Percentiles rank a stretch among this genome's conserved stretches.
phyloP scores from a whole-genome alignment of 1,284 basidiomycete genomes.

The Macrocybe sp. region DNA sequence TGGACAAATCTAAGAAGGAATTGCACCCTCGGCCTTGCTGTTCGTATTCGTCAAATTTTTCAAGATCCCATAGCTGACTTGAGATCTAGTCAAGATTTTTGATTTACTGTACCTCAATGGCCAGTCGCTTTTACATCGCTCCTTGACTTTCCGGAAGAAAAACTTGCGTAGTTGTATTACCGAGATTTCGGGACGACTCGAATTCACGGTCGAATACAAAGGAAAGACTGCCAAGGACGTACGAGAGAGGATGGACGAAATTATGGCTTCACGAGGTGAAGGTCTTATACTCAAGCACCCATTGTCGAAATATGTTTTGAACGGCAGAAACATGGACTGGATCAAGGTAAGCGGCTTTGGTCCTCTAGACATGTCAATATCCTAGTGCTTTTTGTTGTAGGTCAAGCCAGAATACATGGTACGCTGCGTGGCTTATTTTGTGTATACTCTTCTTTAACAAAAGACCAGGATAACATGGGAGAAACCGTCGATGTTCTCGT shows the following conservation, averaged over 20 bases:
- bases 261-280: slow-evolving; percentile 83
- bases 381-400: slow-evolving; percentile 22
- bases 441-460: slow-evolving; percentile 6
- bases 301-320: slow-evolving; percentile 72
- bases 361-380: background rate
- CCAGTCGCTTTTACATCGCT: slow-evolving; percentile 58
- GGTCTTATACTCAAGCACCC: slow-evolving; percentile 90
- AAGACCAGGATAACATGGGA: slow-evolving; percentile 75
- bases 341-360: slow-evolving; percentile 58
- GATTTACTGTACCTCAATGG: slow-evolving; percentile 88
- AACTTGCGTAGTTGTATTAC: slow-evolving; percentile 61
- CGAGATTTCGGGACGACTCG: slow-evolving; percentile 71
- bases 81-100: slow-evolving; percentile 80
- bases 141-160: slow-evolving; percentile 62
- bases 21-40: slow-evolving; percentile 83
- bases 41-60: slow-evolving; percentile 32
- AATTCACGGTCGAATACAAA: slow-evolving; percentile 67
- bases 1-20: slow-evolving; percentile 67
- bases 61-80: slow-evolving; percentile 1
- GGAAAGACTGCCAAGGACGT: slow-evolving; percentile 81
- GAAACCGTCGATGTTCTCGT: slow-evolving; percentile 89
- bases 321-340: slow-evolving; percentile 87
- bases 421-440: slow-evolving; percentile 14
- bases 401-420: slow-evolving; percentile 95
- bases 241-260: slow-evolving; percentile 68